Conservation (phyloP, 2,329 filamentous ascomycete species). For the Lachnellula suecica region DNA sequence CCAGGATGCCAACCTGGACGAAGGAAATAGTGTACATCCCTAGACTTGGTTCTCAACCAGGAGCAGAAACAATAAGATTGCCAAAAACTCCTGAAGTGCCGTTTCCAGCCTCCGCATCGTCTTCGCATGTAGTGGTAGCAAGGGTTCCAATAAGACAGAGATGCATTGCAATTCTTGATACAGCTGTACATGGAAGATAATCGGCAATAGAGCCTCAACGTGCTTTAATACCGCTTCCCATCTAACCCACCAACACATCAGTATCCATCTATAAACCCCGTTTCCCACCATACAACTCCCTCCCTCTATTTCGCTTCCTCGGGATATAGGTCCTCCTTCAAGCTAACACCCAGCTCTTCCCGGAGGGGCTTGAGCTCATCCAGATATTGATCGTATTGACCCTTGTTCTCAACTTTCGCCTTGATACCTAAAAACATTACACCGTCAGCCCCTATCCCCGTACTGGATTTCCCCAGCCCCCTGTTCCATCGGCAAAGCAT, state of each 20-base stretch:
- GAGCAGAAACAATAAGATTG: no score
- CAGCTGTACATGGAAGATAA: conserved; percentile 33
- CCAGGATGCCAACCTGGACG: no score
- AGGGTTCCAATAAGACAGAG: conserved; percentile 16
- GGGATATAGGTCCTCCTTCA: conserved; percentile 93
- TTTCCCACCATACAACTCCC: conserved; percentile 12
- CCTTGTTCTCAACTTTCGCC: conserved; percentile 98
- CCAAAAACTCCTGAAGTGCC: no score
- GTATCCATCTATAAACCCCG: conserved; percentile 24
- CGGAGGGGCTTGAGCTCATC: conserved; percentile 88
- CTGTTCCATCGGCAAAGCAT: conserved; percentile 1
- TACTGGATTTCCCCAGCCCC: not conserved
- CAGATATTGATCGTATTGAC: conserved; percentile 96
- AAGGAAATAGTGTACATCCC: no score
- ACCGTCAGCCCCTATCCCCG: conserved; percentile 15
- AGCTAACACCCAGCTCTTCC: conserved; percentile 86
- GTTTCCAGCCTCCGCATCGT: not conserved
- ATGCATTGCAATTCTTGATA: conserved; percentile 34
- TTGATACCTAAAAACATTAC: conserved; percentile 72
- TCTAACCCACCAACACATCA: conserved; percentile 16
- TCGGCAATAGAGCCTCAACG: conserved; percentile 23
- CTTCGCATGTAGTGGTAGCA: not conserved
- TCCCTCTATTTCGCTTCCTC: conserved; percentile 38
- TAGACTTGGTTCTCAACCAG: no score
- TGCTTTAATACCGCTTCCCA: conserved; percentile 15